These are phyloP conservation scores for Rugonectria rugulosa DNA, from an alignment of 2,329 filamentous ascomycete genomes.

Conservation along the genomic window DNA sequence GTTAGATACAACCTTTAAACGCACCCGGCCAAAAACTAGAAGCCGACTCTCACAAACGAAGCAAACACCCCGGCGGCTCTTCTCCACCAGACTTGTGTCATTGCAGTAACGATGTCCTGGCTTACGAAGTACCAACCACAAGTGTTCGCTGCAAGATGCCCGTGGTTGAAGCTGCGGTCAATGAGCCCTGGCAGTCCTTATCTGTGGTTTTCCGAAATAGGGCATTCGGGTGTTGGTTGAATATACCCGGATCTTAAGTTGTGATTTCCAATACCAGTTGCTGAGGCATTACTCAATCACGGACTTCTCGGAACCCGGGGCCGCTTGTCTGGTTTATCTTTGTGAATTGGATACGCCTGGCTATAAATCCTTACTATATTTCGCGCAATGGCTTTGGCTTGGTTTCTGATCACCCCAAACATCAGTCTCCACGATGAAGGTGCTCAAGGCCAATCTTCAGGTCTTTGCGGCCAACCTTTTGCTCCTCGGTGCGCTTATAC, in stretches of 20 bases:
- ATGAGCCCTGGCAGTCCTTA: not conserved
- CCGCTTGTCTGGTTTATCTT: too few relatives aligned
- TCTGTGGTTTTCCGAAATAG: not conserved
- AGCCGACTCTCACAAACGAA: not conserved
- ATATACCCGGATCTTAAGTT: too few relatives aligned
- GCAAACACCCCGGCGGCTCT: not conserved
- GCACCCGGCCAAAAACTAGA: not conserved
- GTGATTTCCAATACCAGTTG: too few relatives aligned
- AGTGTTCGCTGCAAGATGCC: not conserved
- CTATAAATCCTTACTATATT: not conserved
- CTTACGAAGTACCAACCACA: conserved; percentile 16
- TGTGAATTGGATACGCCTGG: not conserved
- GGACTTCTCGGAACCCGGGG: too few relatives aligned
- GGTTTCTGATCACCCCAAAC: too few relatives aligned
- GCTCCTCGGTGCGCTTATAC: not conserved
- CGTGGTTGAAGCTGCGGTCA: not conserved
- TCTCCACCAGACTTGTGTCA: not conserved
- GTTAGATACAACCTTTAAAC: not conserved
- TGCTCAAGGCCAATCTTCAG: not conserved
- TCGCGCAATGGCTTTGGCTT: too few relatives aligned
- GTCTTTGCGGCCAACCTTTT: conserved; percentile 2
- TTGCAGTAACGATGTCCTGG: conserved; percentile 1
- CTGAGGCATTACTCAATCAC: too few relatives aligned
- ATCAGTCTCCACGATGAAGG: conserved; percentile 1
- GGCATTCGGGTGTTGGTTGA: too few relatives aligned